phyloP scores from a whole-genome alignment of 2,329 filamentous ascomycete genomes.

The Exophiala phaeomuriformis region DNA sequence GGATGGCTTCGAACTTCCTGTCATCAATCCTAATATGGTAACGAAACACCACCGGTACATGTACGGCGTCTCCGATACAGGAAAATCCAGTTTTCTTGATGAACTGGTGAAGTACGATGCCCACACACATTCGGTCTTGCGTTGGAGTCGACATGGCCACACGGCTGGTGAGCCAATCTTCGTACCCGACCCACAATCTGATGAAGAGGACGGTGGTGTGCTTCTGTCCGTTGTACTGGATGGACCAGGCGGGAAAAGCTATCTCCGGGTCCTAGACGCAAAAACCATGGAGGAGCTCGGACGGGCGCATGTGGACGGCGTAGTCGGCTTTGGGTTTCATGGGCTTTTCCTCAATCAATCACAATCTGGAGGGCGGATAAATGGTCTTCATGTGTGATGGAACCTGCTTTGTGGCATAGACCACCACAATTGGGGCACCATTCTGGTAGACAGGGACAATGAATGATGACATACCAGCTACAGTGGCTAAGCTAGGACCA shows the following conservation, averaged over 20 bases:
- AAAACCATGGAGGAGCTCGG: constrained; percentile 45
- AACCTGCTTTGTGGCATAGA: not conserved
- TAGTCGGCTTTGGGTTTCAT: constrained; percentile 50
- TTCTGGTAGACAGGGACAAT: too few relatives aligned
- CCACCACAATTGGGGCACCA: not conserved
- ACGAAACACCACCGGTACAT: constrained; percentile 44
- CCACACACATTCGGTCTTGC: constrained; percentile 33
- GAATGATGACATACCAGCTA: too few relatives aligned
- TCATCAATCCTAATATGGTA: constrained; percentile 42
- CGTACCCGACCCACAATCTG: constrained; percentile 36
- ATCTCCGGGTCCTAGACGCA: constrained; percentile 47
- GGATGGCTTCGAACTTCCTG: constrained; percentile 41
- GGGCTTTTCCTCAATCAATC: constrained; percentile 29
- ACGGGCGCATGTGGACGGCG: constrained; percentile 43
- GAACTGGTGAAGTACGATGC: constrained; percentile 49
- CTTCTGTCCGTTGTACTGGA: constrained; percentile 49
- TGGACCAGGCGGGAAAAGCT: constrained; percentile 44
- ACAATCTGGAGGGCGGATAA: constrained; percentile 2
- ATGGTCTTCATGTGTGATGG: constrained; percentile 15
- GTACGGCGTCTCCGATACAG: constrained; percentile 42
- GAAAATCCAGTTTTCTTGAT: constrained; percentile 46
- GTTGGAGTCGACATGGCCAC: constrained; percentile 45
- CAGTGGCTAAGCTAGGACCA: too few relatives aligned
- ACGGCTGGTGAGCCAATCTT: constrained; percentile 51
- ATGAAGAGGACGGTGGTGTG: constrained; percentile 48